Percentiles rank a stretch among this genome's conserved stretches.
phyloP scores from a whole-genome alignment of 2,329 filamentous ascomycete genomes.

The Xylariales sp. region DNA sequence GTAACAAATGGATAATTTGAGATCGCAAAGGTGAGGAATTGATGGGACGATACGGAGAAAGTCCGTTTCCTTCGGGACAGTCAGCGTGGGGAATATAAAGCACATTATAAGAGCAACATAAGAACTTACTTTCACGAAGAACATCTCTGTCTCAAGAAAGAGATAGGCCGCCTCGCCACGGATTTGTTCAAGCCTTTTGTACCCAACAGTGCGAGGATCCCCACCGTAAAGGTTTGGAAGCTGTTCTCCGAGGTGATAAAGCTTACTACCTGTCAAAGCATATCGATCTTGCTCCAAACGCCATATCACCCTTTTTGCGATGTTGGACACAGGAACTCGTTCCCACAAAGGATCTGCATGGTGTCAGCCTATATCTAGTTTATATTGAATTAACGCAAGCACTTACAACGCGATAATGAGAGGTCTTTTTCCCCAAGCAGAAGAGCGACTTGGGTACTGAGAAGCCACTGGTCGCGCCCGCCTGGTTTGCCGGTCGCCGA shows the following conservation, averaged over 20 bases:
- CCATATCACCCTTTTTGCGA: conserved; percentile 71
- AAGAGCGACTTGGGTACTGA: conserved; percentile 72
- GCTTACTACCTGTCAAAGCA: conserved; percentile 61
- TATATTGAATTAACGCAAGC: background rate
- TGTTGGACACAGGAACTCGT: conserved; percentile 61
- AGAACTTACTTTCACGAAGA: conserved; percentile 71
- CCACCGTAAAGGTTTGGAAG: conserved; percentile 64
- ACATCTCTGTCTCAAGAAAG: conserved; percentile 70
- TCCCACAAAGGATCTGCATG: conserved; percentile 68
- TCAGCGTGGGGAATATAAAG: conserved; percentile 30
- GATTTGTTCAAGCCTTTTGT: conserved; percentile 58
- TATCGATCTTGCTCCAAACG: conserved; percentile 68
- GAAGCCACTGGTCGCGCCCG: conserved; percentile 74
- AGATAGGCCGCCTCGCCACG: conserved; percentile 62
- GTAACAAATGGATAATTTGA: conserved; percentile 69
- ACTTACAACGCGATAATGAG: conserved; percentile 68
- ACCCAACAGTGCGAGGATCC: conserved; percentile 58
- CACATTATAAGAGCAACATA: no score
- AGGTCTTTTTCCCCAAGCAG: conserved; percentile 74
- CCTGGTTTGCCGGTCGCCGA: conserved; percentile 63
- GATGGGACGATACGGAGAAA: conserved; percentile 69
- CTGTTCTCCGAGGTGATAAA: conserved; percentile 65
- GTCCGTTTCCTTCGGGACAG: conserved; percentile 64
- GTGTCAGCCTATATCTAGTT: conserved; percentile 21
- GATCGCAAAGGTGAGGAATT: conserved; percentile 67